Evolutionary conservation across 495 filamentous ascomycete species (phyloP), one percentile per base, ranked within the genome.

Genomic region (Diplogelasinospora grovesii): DNA sequence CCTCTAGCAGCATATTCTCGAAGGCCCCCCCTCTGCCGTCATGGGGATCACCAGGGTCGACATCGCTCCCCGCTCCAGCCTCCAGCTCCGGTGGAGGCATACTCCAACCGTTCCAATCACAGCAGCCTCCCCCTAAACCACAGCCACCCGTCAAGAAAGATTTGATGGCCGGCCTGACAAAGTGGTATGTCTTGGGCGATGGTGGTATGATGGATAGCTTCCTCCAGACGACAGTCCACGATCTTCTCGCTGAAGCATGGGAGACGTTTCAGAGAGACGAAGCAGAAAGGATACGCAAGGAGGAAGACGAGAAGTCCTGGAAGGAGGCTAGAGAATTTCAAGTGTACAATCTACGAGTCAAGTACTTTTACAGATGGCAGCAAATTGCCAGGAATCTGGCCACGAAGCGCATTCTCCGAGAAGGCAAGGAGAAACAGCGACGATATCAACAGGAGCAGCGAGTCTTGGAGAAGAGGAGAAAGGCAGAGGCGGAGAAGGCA

Each of bases 311-410:
- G 5, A 30, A 48, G 16, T 64, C 63, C 0, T 62, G 58, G 56
- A 43, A 54, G 3, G 40, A 61, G 26, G 65, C 67, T 20, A 53
- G 63, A 16, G 37, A 63, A 9, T 68, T 62, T 47, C 57, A 64
- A 44, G 47, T 39, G 10, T 59, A 67, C 27, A 66, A 56, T 9
- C 52, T 77, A 20, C 45, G 49, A 9, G 56, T 66, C 21, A 74
- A 69, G 32, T 77, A 60, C 50, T 68, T 69, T 21, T 66, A 68
- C 33, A 47, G 54, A 8, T 77, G 74, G 74, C 61, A 64, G 33
- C 48, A 69, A 19, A 51, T 45, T 18, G 65, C 66, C 8, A 51
- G 65, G 2, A 29, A 36, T 1, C 51, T 47, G 6, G 48, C 52
- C 19, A 50, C 46, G 18, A 55, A 49, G 15, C 52, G 54, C 9